These are phyloP conservation scores for Globisporangium emineosum DNA, from an alignment of 352 stramenopile species.

Conservation along the genomic window DNA sequence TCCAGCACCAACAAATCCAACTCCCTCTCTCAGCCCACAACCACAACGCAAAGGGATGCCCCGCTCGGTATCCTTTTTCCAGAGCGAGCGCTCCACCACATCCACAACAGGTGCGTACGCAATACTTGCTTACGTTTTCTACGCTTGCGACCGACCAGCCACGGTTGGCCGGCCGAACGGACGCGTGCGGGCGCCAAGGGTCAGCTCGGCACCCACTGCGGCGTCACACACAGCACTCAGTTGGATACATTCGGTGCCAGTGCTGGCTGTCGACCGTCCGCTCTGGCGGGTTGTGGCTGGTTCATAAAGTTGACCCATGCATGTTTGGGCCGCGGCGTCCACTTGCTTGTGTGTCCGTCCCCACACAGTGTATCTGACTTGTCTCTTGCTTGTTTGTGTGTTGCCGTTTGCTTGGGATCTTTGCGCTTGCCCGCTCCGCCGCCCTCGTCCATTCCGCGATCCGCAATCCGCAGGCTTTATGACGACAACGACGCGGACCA, in stretches of 20 bases:
- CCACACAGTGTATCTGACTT: slow-evolving; percentile 1
- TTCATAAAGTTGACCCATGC: background rate
- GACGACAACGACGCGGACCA: slow-evolving; percentile 20
- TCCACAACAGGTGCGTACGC: slow-evolving; percentile 15
- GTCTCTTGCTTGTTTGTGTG: background rate
- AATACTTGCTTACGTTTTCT: slow-evolving; percentile 6
- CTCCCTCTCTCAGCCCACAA: background rate
- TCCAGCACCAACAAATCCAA: background rate
- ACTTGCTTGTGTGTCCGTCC: background rate
- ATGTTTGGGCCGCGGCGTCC: background rate
- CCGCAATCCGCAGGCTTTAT: slow-evolving; percentile 28
- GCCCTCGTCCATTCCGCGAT: slow-evolving; percentile 22
- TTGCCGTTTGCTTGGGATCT: background rate
- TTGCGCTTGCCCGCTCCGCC: background rate
- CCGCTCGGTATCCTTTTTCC: slow-evolving; percentile 13
- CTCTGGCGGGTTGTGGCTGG: too few species aligned
- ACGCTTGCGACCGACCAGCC: background rate
- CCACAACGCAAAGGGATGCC: background rate
- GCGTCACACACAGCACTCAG: background rate
- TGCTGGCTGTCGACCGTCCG: background rate
- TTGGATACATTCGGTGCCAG: slow-evolving; percentile 5
- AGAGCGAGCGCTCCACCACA: slow-evolving; percentile 10
- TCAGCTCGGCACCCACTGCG: slow-evolving; percentile 7
- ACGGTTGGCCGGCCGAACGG: background rate
- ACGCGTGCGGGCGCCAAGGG: slow-evolving; percentile 6